phyloP scores from a whole-genome alignment of 257 asterid genomes.

The Coffea canephora region DNA sequence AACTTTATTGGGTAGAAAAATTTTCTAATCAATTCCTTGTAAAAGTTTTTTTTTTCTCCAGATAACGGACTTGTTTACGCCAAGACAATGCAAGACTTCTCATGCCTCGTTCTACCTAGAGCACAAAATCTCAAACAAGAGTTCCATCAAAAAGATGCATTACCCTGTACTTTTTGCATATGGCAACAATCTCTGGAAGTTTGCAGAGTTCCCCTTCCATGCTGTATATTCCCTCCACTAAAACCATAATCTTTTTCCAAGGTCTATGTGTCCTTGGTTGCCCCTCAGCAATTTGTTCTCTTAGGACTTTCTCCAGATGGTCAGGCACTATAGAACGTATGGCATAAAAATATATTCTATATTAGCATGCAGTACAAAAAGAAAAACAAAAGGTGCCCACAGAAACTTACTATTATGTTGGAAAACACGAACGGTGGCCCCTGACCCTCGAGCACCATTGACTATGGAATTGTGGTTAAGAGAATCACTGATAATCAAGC shows the following conservation, averaged over 20 bases:
- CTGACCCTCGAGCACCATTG: conserved; percentile 98
- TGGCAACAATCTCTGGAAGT: conserved; percentile 91
- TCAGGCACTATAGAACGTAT: conserved; percentile 64
- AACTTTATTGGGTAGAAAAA: neutral
- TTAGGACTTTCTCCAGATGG: conserved; percentile 86
- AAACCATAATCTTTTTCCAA: conserved; percentile 92
- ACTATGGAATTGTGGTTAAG: conserved; percentile 95
- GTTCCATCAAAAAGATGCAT: conserved; percentile 16
- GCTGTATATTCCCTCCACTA: conserved; percentile 99
- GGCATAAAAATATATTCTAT: conserved; percentile 14
- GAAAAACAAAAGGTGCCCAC: conserved; percentile 15
- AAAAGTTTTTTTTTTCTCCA: neutral
- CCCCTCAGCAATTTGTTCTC: conserved; percentile 92
- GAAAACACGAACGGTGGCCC: conserved; percentile 91
- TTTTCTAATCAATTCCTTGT: neutral
- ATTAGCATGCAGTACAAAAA: conserved; percentile 5
- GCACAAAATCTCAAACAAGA: neutral
- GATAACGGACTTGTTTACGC: neutral
- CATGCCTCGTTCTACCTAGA: neutral
- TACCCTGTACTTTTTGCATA: conserved; percentile 98
- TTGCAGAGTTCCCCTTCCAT: conserved; percentile 99
- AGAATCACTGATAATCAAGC: conserved; percentile 92
- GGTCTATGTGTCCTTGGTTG: conserved; percentile 98
- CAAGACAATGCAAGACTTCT: neutral
- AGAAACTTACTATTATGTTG: conserved; percentile 84